These are phyloP conservation scores for Adansonia grandidieri DNA, from an alignment of 441 rosid species.

Conservation along the genomic window DNA sequence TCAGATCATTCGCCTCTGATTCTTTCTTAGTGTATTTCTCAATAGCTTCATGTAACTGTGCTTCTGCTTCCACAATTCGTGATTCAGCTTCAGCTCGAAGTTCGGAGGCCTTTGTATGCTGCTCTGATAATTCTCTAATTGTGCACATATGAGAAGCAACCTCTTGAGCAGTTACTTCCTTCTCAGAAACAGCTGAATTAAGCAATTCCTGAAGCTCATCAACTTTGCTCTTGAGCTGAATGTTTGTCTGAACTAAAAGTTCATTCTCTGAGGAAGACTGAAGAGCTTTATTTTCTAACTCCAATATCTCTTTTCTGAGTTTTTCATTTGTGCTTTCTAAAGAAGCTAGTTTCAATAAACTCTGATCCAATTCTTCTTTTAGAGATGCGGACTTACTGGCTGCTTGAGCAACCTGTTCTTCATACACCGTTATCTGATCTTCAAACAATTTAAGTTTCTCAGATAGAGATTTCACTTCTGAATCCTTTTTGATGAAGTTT, in stretches of 20 bases:
- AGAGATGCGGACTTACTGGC: constrained; percentile 54
- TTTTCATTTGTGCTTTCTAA: constrained; percentile 63
- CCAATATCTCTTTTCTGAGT: constrained; percentile 58
- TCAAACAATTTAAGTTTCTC: constrained; percentile 58
- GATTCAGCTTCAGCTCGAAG: constrained; percentile 58
- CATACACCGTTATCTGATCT: constrained; percentile 49
- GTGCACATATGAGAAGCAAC: constrained; percentile 51
- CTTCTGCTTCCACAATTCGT: constrained; percentile 43
- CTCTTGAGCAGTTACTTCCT: constrained; percentile 62
- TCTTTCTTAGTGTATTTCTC: constrained; percentile 57
- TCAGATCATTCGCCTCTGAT: constrained; percentile 54
- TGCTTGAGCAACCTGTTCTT: constrained; percentile 55
- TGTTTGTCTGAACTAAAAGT: constrained; percentile 73
- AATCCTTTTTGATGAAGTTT: constrained; percentile 53
- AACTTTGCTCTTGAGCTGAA: constrained; percentile 68
- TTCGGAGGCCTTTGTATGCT: constrained; percentile 63
- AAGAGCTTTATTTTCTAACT: constrained; percentile 63
- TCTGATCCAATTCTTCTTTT: constrained; percentile 70
- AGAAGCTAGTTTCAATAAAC: constrained; percentile 54
- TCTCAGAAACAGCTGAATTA: constrained; percentile 61
- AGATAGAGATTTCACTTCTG: constrained; percentile 55
- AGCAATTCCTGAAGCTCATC: constrained; percentile 75
- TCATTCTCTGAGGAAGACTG: constrained; percentile 68
- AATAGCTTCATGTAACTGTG: constrained; percentile 56
- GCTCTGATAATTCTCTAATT: constrained; percentile 54